These are phyloP conservation scores for Lunasporangiospora selenospora DNA, from an alignment of 192 early-diverging fungal genomes.

Conservation along the genomic window DNA sequence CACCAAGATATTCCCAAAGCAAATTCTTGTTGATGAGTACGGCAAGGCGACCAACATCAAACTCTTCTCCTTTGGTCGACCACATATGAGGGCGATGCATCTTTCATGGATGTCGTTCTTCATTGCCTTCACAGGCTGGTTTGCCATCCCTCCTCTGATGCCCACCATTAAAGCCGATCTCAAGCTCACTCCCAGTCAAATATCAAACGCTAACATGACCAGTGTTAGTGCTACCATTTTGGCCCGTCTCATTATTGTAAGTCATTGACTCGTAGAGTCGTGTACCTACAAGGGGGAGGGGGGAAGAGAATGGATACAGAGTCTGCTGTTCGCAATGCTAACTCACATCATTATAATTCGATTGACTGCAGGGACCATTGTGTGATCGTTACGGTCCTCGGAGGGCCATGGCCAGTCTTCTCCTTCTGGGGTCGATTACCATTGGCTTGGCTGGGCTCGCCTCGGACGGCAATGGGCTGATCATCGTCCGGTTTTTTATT, in stretches of 20 bases:
- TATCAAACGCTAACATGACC: constrained; percentile 54
- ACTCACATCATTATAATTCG: constrained; percentile 37
- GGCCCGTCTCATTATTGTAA: constrained; percentile 54
- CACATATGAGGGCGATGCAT: constrained; percentile 47
- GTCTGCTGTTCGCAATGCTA: constrained; percentile 14
- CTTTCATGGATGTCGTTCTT: constrained; percentile 52
- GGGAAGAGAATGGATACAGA: too few relatives aligned
- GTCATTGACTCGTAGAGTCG: background rate
- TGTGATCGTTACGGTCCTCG: constrained; percentile 55
- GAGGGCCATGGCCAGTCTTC: constrained; percentile 60
- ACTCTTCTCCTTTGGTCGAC: constrained; percentile 29
- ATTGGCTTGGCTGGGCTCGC: constrained; percentile 54
- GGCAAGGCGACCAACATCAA: constrained; percentile 50
- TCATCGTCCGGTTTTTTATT: constrained; percentile 59
- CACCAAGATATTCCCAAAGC: constrained; percentile 23
- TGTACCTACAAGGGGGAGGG: too few relatives aligned
- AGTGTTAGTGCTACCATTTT: constrained; percentile 65
- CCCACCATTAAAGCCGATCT: constrained; percentile 62
- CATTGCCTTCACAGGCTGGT: constrained; percentile 61
- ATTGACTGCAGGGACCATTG: constrained; percentile 38
- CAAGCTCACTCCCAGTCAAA: constrained; percentile 50
- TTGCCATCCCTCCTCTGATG: constrained; percentile 64
- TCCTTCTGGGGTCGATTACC: constrained; percentile 63
- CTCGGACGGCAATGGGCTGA: constrained; percentile 52
- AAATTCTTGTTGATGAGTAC: constrained; percentile 32